Conservation (phyloP, 208 protist genomes). For the Lotmaria passim region DNA sequence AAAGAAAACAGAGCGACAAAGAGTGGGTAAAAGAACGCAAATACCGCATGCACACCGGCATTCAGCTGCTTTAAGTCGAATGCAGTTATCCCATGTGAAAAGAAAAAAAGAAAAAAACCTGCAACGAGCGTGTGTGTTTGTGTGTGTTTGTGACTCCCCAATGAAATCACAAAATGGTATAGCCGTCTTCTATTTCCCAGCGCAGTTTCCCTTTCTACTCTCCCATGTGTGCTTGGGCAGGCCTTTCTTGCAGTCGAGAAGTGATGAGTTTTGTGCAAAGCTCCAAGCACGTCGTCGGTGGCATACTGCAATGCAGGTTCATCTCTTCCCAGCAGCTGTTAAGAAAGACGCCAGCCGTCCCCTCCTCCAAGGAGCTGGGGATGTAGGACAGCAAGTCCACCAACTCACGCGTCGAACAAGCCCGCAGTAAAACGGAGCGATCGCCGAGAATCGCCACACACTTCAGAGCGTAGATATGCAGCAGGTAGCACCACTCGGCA, state of each 20-base stretch:
- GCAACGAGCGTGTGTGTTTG: no score
- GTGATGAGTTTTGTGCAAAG: constrained; percentile 21
- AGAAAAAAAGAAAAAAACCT: no score
- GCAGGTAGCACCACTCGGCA: constrained; percentile 56
- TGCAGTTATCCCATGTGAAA: no score
- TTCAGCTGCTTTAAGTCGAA: no score
- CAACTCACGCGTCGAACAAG: constrained; percentile 14
- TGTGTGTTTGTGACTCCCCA: no score
- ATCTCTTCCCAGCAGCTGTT: constrained; percentile 75
- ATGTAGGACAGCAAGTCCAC: constrained; percentile 41
- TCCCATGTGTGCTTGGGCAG: no score
- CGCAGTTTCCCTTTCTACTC: not conserved
- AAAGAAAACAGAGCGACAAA: no score
- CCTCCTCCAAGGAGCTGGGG: constrained; percentile 75
- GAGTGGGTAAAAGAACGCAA: no score
- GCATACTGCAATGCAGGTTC: constrained; percentile 48
- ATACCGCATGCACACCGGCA: no score
- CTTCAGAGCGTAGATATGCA: constrained; percentile 42
- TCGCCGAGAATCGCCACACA: constrained; percentile 30
- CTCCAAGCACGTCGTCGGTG: constrained; percentile 27
- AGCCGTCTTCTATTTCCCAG: no score
- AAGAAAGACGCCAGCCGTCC: constrained; percentile 47
- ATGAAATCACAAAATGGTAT: no score
- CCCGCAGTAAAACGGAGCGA: constrained; percentile 23
- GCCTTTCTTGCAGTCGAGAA: constrained; percentile 22